Evolutionary conservation across 148 eudicot species (phyloP), one percentile per base, ranked within the genome.

Genomic region (Fagopyrum homotropicum): DNA sequence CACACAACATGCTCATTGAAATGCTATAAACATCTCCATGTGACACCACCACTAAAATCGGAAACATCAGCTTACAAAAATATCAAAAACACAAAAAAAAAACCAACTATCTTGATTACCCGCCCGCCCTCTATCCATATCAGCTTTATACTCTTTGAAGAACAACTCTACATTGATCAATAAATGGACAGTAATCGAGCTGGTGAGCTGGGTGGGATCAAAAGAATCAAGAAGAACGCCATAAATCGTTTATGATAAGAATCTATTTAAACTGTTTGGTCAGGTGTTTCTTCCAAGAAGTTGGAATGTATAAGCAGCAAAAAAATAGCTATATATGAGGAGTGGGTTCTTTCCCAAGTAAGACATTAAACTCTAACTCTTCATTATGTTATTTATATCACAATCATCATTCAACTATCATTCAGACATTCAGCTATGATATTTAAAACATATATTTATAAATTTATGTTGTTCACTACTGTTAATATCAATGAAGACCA

Each of bases 321-420:
- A 79, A 89, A 85, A 26, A 84, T 82, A 44, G 90, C 79, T 22
- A 22, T 22, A 22, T 1, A 89, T 77, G 16, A 87, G 85, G 79
- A 87, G 79, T 12, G 90, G 93, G 60, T 89, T 77, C 82, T 80
- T 84, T 81, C 84, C 82, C 75, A 87, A 83, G 78, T 89, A 87
- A 68, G 68, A 26, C 9, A 46, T 22, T 22, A 22, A 22, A 22
- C 26, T 22, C 26, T 22, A 22, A 22, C 26, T 22, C 26, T 22
- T 22, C 26, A 22, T 22, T 22, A 22, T 22, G 26, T 22, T 22
- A 22, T 22, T 22, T 22, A 22, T 22, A 22, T 22, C 26, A 22
- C 26, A 22, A 22, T 22, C 26, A 22, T 22, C 26, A 22, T 22
- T 22, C 26, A 22, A 22, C 26, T 22, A 22, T 22, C 26, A 22